Conservation (phyloP, 2,329 filamentous ascomycete genomes). For the Colletotrichum echinochloae region DNA sequence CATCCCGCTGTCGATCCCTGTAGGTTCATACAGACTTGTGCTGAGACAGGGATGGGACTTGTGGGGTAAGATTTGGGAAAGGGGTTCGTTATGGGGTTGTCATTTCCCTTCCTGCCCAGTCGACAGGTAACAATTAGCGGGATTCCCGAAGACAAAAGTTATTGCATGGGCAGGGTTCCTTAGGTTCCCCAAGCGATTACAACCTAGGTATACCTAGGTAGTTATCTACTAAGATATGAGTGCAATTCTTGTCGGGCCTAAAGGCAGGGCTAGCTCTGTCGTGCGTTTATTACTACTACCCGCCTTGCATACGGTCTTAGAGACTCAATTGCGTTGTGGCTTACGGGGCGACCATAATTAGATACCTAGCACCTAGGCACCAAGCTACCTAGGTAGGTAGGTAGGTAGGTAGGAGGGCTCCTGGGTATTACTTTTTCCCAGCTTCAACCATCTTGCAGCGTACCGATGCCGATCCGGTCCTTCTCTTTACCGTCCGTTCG, state of each 20-base stretch:
- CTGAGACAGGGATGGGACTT: constrained; percentile 13
- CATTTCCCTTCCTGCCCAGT: constrained; percentile 17
- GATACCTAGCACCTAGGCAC: no score
- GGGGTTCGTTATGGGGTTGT: constrained; percentile 12
- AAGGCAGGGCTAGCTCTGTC: background rate
- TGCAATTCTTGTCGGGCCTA: no score
- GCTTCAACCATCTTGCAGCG: no score
- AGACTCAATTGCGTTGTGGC: background rate
- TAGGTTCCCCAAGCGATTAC: background rate
- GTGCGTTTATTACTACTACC: no score
- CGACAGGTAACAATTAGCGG: no score
- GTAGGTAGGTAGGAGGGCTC: background rate
- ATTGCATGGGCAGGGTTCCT: background rate
- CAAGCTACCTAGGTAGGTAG: no score
- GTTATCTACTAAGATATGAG: no score
- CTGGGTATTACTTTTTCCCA: background rate
- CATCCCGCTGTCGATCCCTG: constrained; percentile 19
- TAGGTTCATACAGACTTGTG: constrained; percentile 25
- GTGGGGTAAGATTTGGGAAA: constrained; percentile 6
- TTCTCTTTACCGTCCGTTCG: background rate
- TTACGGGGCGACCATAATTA: no score
- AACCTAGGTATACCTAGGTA: no score
- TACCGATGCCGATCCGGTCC: background rate
- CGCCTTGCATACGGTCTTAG: no score
- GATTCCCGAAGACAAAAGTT: background rate